Evolutionary conservation across 345 rosid species (phyloP), one percentile per base, ranked within the genome.

Genomic region (Populus deltoides): DNA sequence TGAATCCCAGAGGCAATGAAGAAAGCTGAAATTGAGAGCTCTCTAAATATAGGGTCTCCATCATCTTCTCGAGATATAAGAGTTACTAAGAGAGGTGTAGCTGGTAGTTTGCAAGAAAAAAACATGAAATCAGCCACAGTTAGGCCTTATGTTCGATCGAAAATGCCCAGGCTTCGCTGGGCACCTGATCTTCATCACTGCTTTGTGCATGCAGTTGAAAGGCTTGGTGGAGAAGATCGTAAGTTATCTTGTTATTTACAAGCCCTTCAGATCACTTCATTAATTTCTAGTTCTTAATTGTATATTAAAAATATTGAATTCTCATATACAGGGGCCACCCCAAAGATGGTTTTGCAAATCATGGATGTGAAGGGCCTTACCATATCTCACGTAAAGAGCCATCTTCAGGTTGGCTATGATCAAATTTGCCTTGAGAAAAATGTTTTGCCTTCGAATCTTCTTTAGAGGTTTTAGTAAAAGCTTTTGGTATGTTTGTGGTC

Each of bases 381-480:
- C 12, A 87, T 92, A 51, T 87, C 93, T 78, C 93, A 92, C 74
- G 91, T 92, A 11, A 92, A 92, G 86, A 92, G 97, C 81, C 97
- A 92, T 80, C 93, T 92, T 70, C 93, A 92, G 97, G 97, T 92
- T 78, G 93, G 93, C 90, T 77, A 70, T 78, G 22, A 53, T 71
- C 27, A 11, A 76, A 17, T 6, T 43, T 45, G 38, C 55, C 3
- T 9, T 38, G 36, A 27, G 25, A 27, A 36, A 24, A 27, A 18
- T 8, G 3, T 47, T 47, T 47, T 15, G 6, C 45, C 45, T 41
- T 41, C 24, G 1, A 55, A 2, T 7, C 16, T 59, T 8, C 11
- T 24, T 77, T 7, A n/a, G 43, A 33, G 8, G 9, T 63, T 71
- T 9, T 55, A 63, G 45, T 39, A 39, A 66, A 45, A 43, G 13